Conservation (phyloP, 495 filamentous ascomycete genomes). For the Penicilliopsis zonata region DNA sequence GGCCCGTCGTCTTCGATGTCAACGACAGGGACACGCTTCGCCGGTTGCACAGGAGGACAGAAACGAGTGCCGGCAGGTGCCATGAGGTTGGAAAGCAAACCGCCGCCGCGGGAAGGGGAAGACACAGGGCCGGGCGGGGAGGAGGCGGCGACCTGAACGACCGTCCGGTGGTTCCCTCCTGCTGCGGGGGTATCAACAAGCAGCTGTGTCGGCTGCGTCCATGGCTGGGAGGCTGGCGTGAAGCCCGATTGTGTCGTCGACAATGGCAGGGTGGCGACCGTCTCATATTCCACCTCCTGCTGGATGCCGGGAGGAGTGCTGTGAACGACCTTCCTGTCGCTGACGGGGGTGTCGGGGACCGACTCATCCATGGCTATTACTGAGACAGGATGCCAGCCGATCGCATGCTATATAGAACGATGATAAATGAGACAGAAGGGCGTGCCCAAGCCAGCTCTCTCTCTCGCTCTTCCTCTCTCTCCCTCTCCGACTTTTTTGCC, state of each 20-base stretch:
- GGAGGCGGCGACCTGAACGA: slow-evolving; percentile 76
- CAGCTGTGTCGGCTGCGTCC: slow-evolving; percentile 66
- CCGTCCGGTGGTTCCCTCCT: slow-evolving; percentile 23
- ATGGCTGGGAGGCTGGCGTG: slow-evolving; percentile 28
- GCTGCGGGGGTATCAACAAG: slow-evolving; percentile 24
- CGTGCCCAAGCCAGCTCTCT: no score
- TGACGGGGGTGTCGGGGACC: slow-evolving; percentile 34
- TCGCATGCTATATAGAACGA: no score
- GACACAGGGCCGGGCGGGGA: slow-evolving; percentile 49
- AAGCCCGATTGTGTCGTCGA: slow-evolving; percentile 17
- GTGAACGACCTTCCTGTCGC: slow-evolving; percentile 31
- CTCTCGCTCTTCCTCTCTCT: no score
- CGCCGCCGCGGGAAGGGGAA: slow-evolving; percentile 31
- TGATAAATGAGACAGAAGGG: no score
- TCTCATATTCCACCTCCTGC: slow-evolving; percentile 39
- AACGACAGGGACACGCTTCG: slow-evolving; percentile 27
- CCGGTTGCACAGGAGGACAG: slow-evolving; percentile 37
- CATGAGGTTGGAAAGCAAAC: slow-evolving; percentile 46
- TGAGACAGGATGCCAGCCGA: no score
- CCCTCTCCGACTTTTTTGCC: no score
- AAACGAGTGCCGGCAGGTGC: slow-evolving; percentile 70
- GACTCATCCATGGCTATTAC: slow-evolving; percentile 30
- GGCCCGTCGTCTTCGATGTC: slow-evolving; percentile 47
- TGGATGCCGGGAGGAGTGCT: slow-evolving; percentile 15
- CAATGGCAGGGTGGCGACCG: slow-evolving; percentile 47